Conservation (phyloP, 495 filamentous ascomycete genomes). For the Oidiodendron maius region DNA sequence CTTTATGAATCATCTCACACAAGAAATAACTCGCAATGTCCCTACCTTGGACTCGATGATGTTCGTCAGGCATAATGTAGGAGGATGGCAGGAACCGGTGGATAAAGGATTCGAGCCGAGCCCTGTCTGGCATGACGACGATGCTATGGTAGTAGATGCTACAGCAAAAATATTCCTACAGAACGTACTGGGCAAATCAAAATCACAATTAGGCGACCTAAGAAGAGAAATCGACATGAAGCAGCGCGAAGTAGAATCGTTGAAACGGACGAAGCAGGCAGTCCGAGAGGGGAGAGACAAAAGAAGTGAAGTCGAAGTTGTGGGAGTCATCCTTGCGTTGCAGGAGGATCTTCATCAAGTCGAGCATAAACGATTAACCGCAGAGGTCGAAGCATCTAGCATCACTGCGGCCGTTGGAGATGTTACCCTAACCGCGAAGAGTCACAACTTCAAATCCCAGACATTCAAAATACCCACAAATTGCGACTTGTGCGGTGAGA, state of each 20-base stretch:
- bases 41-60: slow-evolving; percentile 91
- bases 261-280: slow-evolving; percentile 63
- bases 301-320: slow-evolving; percentile 73
- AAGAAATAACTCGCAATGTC: slow-evolving; percentile 83
- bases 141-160: slow-evolving; percentile 74
- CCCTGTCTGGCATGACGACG: slow-evolving; percentile 95
- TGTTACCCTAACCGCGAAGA: slow-evolving; percentile 81
- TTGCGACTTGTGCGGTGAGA: slow-evolving; percentile 91
- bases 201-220: slow-evolving; percentile 69
- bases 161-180: slow-evolving; percentile 81
- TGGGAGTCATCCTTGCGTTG: slow-evolving; percentile 66
- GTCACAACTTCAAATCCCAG: slow-evolving; percentile 93
- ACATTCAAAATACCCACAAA: slow-evolving; percentile 99
- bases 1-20: slow-evolving; percentile 61
- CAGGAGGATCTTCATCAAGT: slow-evolving; percentile 82
- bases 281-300: slow-evolving; percentile 79
- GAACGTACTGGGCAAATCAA: slow-evolving; percentile 88
- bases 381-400: slow-evolving; percentile 86
- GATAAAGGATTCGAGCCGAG: slow-evolving; percentile 90
- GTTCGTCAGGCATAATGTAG: slow-evolving; percentile 90
- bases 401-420: slow-evolving; percentile 85
- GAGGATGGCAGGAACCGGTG: slow-evolving; percentile 70
- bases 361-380: slow-evolving; percentile 79
- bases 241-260: slow-evolving; percentile 69
- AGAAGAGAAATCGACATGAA: slow-evolving; percentile 79